Evolutionary conservation across 495 filamentous ascomycete genomes (phyloP).

Genomic region (Penicilliopsis zonata): DNA sequence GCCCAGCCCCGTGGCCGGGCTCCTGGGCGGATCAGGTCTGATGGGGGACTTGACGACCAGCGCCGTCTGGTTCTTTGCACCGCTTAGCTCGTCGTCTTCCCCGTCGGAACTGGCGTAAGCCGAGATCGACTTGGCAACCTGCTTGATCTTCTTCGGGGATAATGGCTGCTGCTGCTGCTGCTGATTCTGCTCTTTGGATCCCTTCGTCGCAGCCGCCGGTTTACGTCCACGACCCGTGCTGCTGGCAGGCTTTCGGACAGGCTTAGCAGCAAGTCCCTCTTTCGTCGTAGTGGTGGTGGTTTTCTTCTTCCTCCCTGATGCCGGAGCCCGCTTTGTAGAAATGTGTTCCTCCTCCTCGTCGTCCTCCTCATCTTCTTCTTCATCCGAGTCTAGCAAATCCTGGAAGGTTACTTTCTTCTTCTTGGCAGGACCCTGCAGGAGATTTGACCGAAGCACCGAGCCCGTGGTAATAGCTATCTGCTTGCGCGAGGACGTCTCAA

Average conservation of each 20-base stretch:
- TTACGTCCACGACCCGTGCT: conserved; percentile 24
- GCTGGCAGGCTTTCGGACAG: conserved; percentile 30
- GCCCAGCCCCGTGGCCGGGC: conserved; percentile 8
- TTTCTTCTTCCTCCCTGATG: conserved; percentile 12
- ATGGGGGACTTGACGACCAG: conserved; percentile 27
- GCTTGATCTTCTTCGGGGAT: conserved; percentile 45
- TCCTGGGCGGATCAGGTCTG: conserved; percentile 20
- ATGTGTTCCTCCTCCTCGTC: conserved; percentile 4
- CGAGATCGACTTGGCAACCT: conserved; percentile 35
- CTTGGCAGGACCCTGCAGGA: conserved; percentile 28
- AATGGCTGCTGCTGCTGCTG: conserved; percentile 26
- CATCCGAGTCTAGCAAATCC: conserved; percentile 24
- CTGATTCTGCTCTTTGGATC: too few species aligned
- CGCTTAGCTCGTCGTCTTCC: conserved; percentile 40
- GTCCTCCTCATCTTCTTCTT: conserved; percentile 26
- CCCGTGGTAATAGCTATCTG: conserved; percentile 18
- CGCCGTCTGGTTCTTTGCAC: conserved; percentile 23
- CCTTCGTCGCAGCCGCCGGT: conserved; percentile 14
- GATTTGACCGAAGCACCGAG: conserved; percentile 21
- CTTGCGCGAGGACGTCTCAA: conserved; percentile 11
- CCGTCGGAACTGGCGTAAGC: conserved; percentile 29
- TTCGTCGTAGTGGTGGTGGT: conserved; percentile 6
- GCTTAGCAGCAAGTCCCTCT: conserved; percentile 33
- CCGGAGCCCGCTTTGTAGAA: conserved; percentile 9
- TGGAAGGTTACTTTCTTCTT: conserved; percentile 45